A percentile compares a stretch with the other conserved stretches of the same genome.
These are phyloP conservation scores for Drechslerella dactyloides DNA, from an alignment of 2,329 filamentous ascomycete species.

Conservation along the genomic window DNA sequence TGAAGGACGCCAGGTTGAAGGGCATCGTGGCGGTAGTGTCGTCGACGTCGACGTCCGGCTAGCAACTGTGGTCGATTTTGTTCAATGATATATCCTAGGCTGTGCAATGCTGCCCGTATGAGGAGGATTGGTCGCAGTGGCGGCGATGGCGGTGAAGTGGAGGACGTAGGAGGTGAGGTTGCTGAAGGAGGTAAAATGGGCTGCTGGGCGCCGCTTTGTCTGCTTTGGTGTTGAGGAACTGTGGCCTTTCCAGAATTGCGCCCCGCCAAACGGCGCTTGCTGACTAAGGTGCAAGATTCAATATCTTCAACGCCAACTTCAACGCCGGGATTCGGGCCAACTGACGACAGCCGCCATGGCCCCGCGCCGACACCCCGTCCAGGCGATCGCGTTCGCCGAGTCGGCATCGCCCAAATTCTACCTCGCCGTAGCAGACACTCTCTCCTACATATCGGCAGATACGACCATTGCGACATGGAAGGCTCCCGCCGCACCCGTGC, in stretches of 20 bases:
- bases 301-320: neutral
- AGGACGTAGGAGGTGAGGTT: neutral
- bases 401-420: constrained; percentile 24
- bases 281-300: constrained; percentile 29
- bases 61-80: neutral
- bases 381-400: constrained; percentile 23
- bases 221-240: constrained; percentile 41
- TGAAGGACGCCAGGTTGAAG: constrained; percentile 48
- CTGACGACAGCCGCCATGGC: constrained; percentile 21
- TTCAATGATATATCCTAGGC: neutral
- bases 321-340: neutral
- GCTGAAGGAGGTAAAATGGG: constrained; percentile 17
- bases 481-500: constrained; percentile 27
- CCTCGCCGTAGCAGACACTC: constrained; percentile 33
- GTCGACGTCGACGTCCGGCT: constrained; percentile 1
- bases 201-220: constrained; percentile 32
- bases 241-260: constrained; percentile 46
- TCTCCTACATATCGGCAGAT: constrained; percentile 26
- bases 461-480: constrained; percentile 38
- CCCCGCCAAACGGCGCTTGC: constrained; percentile 13
- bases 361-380: constrained; percentile 32
- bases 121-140: no score
- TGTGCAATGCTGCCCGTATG: neutral
- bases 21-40: constrained; percentile 33
- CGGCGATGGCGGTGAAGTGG: neutral